Percentiles rank a stretch among this genome's conserved stretches.
phyloP scores from a whole-genome alignment of 1,284 basidiomycete genomes.

The Tylopilus orsonianus region DNA sequence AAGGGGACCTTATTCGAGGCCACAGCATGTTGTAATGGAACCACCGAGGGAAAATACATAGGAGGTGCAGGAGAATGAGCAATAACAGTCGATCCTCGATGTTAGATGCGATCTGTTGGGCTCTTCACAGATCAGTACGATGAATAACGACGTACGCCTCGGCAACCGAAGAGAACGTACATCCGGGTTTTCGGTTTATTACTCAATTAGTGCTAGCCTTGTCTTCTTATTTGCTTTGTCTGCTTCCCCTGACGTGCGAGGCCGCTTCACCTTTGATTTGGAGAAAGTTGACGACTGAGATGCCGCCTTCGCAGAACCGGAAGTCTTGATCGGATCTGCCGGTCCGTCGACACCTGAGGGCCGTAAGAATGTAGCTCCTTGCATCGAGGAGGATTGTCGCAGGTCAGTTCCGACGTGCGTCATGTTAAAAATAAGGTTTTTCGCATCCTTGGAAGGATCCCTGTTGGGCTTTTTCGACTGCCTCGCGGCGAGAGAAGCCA shows the following conservation, averaged over 20 bases:
- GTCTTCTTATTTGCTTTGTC: constrained; percentile 30
- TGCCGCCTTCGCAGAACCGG: constrained; percentile 6
- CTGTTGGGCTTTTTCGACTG: constrained; percentile 21
- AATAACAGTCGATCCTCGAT: constrained; percentile 25
- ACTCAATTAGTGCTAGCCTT: constrained; percentile 27
- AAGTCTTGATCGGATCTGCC: constrained; percentile 12
- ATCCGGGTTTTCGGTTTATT: constrained; percentile 14
- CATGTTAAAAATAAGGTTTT: constrained; percentile 51
- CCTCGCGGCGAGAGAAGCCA: constrained; percentile 27
- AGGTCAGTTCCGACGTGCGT: constrained; percentile 47
- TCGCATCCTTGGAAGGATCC: constrained; percentile 43
- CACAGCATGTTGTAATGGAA: constrained; percentile 30
- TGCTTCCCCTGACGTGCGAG: constrained; percentile 16
- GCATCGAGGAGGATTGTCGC: constrained; percentile 26
- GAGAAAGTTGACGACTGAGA: constrained; percentile 6
- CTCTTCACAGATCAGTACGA: constrained; percentile 21
- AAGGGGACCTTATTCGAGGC: constrained; percentile 9
- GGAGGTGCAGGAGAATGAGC: constrained; percentile 7
- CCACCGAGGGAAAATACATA: constrained; percentile 14
- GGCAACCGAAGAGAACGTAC: constrained; percentile 24
- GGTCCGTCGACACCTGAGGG: constrained; percentile 24
- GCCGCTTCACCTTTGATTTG: constrained; percentile 19
- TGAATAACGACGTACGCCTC: constrained; percentile 19
- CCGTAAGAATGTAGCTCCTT: constrained; percentile 21
- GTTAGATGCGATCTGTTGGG: constrained; percentile 12